Evolutionary conservation across 1,284 basidiomycete species (phyloP).

Genomic region (Xerocomus minutiporus): DNA sequence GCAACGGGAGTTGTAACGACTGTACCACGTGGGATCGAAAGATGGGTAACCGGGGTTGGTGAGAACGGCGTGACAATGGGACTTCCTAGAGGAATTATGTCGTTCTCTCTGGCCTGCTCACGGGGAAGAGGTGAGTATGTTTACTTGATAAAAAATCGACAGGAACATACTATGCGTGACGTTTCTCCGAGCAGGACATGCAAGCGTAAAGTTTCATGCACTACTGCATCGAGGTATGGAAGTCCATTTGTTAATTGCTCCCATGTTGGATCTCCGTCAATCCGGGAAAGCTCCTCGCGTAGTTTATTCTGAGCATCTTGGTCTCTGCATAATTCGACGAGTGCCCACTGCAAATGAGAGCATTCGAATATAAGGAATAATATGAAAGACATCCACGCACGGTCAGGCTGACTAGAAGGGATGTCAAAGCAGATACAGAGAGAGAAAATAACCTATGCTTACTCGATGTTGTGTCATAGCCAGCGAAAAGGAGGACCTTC

Average conservation of each 20-base stretch:
- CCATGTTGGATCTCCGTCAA: conserved; percentile 31
- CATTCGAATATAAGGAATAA: not conserved
- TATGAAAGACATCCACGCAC: conserved; percentile 7
- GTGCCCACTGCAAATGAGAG: conserved; percentile 18
- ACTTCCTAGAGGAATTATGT: conserved; percentile 47
- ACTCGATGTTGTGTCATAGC: conserved; percentile 45
- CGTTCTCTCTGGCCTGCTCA: conserved; percentile 44
- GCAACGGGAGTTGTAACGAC: not conserved
- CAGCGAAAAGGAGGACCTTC: conserved; percentile 38
- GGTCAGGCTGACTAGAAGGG: conserved; percentile 14
- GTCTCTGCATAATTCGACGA: conserved; percentile 20
- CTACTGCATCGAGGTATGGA: conserved; percentile 33
- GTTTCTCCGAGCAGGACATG: conserved; percentile 10
- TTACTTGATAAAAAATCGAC: not conserved
- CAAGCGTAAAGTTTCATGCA: conserved; percentile 27
- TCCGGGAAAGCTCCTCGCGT: conserved; percentile 37
- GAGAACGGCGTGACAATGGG: not conserved
- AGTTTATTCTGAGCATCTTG: conserved; percentile 37
- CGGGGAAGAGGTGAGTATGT: not conserved
- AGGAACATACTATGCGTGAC: conserved; percentile 34
- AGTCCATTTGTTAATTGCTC: conserved; percentile 32
- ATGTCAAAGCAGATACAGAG: not conserved
- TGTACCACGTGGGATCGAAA: not conserved
- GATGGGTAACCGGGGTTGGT: not conserved
- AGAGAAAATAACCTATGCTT: conserved; percentile 6